Conservation (phyloP, 2,329 filamentous ascomycete genomes). For the Fonsecaea pedrosoi region DNA sequence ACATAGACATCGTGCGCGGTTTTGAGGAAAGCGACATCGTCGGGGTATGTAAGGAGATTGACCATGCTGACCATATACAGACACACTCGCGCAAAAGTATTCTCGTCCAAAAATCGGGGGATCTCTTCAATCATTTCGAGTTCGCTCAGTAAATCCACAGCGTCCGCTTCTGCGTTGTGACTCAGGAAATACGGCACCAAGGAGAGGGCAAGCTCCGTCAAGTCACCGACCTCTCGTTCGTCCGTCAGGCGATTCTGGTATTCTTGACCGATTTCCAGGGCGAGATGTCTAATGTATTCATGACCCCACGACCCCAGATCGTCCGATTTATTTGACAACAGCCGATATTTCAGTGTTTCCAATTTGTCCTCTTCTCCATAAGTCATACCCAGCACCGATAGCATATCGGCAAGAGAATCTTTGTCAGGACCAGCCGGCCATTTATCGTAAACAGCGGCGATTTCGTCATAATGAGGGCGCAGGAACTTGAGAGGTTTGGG, state of each 20-base stretch:
- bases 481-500: conserved; percentile 98
- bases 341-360: conserved; percentile 94
- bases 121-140: conserved; percentile 96
- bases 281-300: conserved; percentile 95
- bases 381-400: conserved; percentile 98
- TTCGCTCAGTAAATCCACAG: conserved; percentile 95
- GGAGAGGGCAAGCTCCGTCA: conserved; percentile 81
- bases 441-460: conserved; percentile 85
- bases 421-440: conserved; percentile 82
- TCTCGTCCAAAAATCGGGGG: conserved; percentile 85
- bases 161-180: conserved; percentile 97
- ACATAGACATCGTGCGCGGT: conserved; percentile 95
- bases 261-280: conserved; percentile 93
- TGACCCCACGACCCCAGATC: conserved; percentile 98
- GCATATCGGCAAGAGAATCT: conserved; percentile 84
- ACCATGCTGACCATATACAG: conserved; percentile 99
- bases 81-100: conserved; percentile 91
- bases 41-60: conserved; percentile 93
- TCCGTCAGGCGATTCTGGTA: conserved; percentile 85
- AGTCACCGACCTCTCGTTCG: conserved; percentile 81
- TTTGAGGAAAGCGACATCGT: conserved; percentile 92
- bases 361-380: conserved; percentile 95
- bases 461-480: conserved; percentile 90
- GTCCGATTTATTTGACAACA: conserved; percentile 74
- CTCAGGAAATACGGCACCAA: conserved; percentile 94